Conservation (phyloP, 305 asterid genomes). For the Fraxinus floribunda region DNA sequence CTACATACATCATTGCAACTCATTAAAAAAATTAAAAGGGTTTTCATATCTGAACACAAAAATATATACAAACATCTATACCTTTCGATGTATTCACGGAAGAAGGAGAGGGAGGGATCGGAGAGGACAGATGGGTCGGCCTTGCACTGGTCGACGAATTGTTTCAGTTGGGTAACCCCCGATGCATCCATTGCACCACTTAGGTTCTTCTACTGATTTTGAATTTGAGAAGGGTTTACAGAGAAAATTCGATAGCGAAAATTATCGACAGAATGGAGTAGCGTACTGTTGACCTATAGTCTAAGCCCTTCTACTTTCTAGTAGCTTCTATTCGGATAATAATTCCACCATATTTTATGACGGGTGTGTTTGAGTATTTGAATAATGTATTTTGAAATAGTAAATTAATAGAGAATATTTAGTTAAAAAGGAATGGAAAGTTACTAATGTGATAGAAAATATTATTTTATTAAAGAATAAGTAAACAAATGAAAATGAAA, state of each 20-base stretch:
- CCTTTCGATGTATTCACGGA: constrained; percentile 81
- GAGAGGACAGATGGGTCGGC: constrained; percentile 62
- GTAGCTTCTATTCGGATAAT: constrained; percentile 25
- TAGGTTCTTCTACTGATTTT: background rate
- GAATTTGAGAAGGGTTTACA: background rate
- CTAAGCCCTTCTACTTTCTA: constrained; percentile 1
- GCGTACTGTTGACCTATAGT: background rate
- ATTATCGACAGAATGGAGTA: background rate
- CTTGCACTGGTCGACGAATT: constrained; percentile 64
- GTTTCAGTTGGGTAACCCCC: constrained; percentile 53
- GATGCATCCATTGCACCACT: constrained; percentile 56
- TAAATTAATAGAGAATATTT: no score
- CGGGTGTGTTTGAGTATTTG: no score
- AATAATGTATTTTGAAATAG: no score
- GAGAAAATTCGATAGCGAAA: background rate
- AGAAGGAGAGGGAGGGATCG: constrained; percentile 78
- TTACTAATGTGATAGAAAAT: no score
- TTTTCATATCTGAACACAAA: background rate
- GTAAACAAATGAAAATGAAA: no score
- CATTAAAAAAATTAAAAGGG: background rate
- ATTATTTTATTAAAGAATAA: no score
- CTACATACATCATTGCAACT: background rate
- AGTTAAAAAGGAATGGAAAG: no score
- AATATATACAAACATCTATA: background rate
- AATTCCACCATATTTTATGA: background rate